Evolutionary conservation across 129 eudicot genomes (phyloP), one percentile per base, ranked within the genome.

Genomic region (Flaveria linearis): DNA sequence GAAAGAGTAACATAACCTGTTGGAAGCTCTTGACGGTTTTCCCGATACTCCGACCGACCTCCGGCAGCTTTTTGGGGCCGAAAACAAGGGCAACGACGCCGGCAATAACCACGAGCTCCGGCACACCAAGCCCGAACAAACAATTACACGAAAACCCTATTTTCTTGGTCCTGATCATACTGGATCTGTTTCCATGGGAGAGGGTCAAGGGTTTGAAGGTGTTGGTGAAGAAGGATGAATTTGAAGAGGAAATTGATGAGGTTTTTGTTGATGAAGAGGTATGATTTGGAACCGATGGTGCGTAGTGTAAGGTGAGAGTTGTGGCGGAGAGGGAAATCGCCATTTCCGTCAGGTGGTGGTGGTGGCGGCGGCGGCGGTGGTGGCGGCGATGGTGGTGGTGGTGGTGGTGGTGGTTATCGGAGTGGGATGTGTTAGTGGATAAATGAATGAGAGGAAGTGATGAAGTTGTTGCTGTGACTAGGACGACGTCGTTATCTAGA

Each of bases 11-110:
- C 15, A 57, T 8, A 13, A 91, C 98, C 98, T 93, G 96, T 56
- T 93, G 98, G 76, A 93, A 93, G 88, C 98, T 86, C 85, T 93
- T 93, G 71, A 93, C 83, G 9, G 98, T 90, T 81, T 93, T 93
- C 76, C 98, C 98, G 30, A 93, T 76, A 45, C 91, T 93, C 0
- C 96, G 89, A 73, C 98, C 98, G 45, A 93, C 92, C 53, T 93
- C 97, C 13, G 98, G 98, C 84, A 93, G 79, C 87, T 90, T 76
- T 75, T 87, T 93, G 57, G 98, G 98, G 7, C 98, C 98, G 68
- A 93, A 93, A 75, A 93, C 96, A 52, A 93, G 96, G 42, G 87
- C 96, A 6, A 81, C 91, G 33, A 93, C 98, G 33, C 98, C 97
- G 1, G 90, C 98, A 65, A 93, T 93, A 15, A 93, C 98, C 25